Evolutionary conservation across 371 early-diverging fungal species (phyloP), one percentile per base, ranked within the genome.

Genomic region (Lichtheimia hyalospora): DNA sequence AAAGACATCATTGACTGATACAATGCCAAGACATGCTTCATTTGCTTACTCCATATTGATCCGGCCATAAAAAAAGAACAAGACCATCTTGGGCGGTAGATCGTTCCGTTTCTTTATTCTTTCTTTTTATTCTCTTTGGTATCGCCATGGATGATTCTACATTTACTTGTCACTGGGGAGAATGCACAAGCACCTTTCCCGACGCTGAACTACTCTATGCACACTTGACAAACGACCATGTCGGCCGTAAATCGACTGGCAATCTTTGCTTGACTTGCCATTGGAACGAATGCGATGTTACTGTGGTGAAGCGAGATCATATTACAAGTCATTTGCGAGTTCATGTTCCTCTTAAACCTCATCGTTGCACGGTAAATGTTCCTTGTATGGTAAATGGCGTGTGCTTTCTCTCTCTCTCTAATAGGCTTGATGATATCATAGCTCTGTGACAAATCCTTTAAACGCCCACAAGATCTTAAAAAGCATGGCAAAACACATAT

Each of bases 301-400:
- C 74, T 20, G 86, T 88, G 21, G 71, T 81, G 25, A 96, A 96
- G 75, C 75, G 97, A 64, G 96, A 96, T 76, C 97, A 96, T 67
- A 89, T 96, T 57, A 96, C 95, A n/a, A 90, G 91, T 15, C 97
- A 96, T 67, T 69, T 96, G 54, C 79, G 94, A 54, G 89, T 93
- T 25, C 97, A 96, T 70, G 85, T 96, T n/a, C 87, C 93, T 7
- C 83, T 92, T 28, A 34, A 34, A 8, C 34, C 34, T 34, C 34
- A 34, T 34, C 34, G 34, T 34, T 34, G 34, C 34, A 34, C 34
- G 34, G 34, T 34, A 34, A 34, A 4, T 34, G 10, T 34, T 34
- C 34, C 34, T 34, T 34, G 34, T 34, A 34, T 34, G 34, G 34
- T 34, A 34, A 34, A 34, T 34, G 34, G 10, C 10, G 10, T 34